Evolutionary conservation across 805 yeast genomes (phyloP), one percentile per base, ranked within the genome.

Genomic region (Candida tammaniensis): DNA sequence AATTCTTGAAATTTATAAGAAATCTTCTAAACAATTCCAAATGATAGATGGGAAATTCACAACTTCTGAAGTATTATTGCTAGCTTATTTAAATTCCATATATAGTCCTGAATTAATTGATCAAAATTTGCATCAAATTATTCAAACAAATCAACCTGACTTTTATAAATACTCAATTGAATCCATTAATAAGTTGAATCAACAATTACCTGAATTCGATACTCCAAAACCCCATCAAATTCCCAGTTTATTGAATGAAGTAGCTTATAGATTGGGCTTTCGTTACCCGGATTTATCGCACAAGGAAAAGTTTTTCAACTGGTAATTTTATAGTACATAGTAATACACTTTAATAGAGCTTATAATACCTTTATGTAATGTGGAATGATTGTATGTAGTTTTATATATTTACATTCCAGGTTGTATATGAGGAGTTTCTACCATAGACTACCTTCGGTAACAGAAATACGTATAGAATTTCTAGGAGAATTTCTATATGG

Each of bases 201-300:
- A 18, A 17, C 16, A 28, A 11, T 5, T 27, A 9, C 7, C 17
- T 8, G 17, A 20, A 9, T 15, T 25, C 2, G 14, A 64, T 21
- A 42, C 23, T 1, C 59, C 69, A 4, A 27, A 7, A 5, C 55
- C 54, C 3, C 27, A 31, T 8, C 66, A 67, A 38, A 31, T 52
- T 4, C 72, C 72, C 1, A 57, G 49, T 38, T 47, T 67, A 32
- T 48, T 47, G 42, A 67, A 67, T 42, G 70, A 67, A 43, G 33
- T 61, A 5, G 45, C 39, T 32, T 52, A 43, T 25, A 33, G 22
- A 31, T 20, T 35, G 17, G 48, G 54, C 3, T 16, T n/a, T 24
- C 12, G 6, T 25, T 25, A 25, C 28, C 21, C 20, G 30, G 20
- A 27, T n/a, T n/a, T n/a, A n/a, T n/a, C n/a, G n/a, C n/a, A n/a